Percentiles rank a stretch among this genome's conserved stretches.
phyloP scores from a whole-genome alignment of 345 rosid species.

The Gossypium turneri region DNA sequence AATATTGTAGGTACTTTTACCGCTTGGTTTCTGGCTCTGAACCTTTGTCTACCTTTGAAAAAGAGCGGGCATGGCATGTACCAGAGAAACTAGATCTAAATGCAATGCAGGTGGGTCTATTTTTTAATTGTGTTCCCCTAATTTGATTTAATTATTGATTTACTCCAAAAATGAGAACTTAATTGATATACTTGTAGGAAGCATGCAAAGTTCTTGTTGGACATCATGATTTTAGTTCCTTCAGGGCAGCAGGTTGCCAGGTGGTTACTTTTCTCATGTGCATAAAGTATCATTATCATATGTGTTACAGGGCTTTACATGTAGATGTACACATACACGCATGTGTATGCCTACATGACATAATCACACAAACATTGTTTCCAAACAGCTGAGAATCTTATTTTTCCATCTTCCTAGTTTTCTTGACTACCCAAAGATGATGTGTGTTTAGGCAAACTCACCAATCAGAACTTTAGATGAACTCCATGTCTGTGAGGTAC shows the following conservation, averaged over 20 bases:
- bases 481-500: slow-evolving; percentile 59
- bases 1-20: slow-evolving; percentile 65
- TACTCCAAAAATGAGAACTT: neutral
- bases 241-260: slow-evolving; percentile 93
- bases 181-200: slow-evolving; percentile 49
- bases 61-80: slow-evolving; percentile 80
- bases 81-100: slow-evolving; percentile 59
- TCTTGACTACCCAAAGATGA: neutral
- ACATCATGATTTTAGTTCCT: slow-evolving; percentile 89
- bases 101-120: slow-evolving; percentile 72
- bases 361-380: neutral
- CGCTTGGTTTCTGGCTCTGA: slow-evolving; percentile 73
- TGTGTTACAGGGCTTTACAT: neutral
- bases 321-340: neutral
- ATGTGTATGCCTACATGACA: neutral
- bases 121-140: slow-evolving; percentile 9
- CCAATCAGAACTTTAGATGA: slow-evolving; percentile 78
- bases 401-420: neutral
- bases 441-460: slow-evolving; percentile 61
- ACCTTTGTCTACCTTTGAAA: slow-evolving; percentile 67
- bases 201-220: slow-evolving; percentile 92
- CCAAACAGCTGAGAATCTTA: neutral
- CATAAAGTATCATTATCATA: neutral
- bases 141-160: slow-evolving; percentile 10
- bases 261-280: slow-evolving; percentile 29